Base-by-base conservation (phyloP, 768 basidiomycete genomes). In the Boletus patriciae region DNA sequence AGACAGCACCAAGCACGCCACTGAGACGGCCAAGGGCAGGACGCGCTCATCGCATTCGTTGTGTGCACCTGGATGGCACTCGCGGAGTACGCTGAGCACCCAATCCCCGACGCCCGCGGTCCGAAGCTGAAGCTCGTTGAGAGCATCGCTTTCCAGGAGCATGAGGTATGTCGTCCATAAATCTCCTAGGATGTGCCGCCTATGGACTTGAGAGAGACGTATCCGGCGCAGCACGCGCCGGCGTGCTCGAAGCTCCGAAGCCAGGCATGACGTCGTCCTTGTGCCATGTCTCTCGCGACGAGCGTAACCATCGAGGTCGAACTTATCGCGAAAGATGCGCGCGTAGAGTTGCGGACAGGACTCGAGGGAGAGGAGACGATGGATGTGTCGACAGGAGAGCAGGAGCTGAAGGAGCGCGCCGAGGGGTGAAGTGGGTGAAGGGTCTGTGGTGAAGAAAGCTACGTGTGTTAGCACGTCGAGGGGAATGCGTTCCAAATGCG, bases 101-200 rank as follows among this genome's bases (percentile, higher is more conserved):
- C 66, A 73, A 37, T 67, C 47, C 13, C 75, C 58, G 60, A 83
- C 77, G 31, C 75, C 73, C 38, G 73, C 77, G 19, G 66, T 59
- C 16, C 66, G 63, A 11, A 86, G 74, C 25, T 84, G 79, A 23
- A 58, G 64, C 54, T 76, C 76, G 61, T 84, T 85, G 48, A 75
- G 66, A 4, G 74, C 74, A 37, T 77, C 76, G 60, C 79, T 80
- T 65, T 88, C 87, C 33, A 85, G 64, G n/a, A 83, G 64, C 81
- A 87, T 85, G 58, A 83, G 74, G 55, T 84, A 75, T 7, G 78
- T 78, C 9, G 79, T 79, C 79, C 83, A 85, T 23, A 87, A 64
- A 65, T 85, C 85, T 37, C 75, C 73, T 1, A 66, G 60, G 43
- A 80, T 58, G 27, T 65, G 57, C 29, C 54, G 60, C 4, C 50